These are phyloP conservation scores for Auricularia sp. DNA, from an alignment of 768 basidiomycete genomes.

Conservation along the genomic window DNA sequence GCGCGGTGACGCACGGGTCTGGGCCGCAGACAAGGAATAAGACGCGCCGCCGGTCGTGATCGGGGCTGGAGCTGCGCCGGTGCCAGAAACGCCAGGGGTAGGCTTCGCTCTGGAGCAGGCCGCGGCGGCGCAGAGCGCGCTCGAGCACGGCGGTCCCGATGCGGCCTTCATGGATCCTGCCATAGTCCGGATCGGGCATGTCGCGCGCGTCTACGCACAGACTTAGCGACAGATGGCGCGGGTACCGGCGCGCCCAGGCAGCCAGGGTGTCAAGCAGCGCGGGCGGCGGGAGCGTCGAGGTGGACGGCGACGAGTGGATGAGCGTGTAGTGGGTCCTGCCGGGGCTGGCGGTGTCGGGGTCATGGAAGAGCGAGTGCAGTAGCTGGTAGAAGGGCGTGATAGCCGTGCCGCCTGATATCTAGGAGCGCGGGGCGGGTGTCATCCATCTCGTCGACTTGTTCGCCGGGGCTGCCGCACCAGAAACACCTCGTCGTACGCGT, in stretches of 20 bases:
- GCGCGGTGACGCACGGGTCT: constrained; percentile 46
- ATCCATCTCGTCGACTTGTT: not conserved
- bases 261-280: constrained; percentile 44
- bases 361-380: constrained; percentile 41
- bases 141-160: constrained; percentile 44
- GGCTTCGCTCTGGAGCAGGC: not conserved
- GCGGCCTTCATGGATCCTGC: constrained; percentile 34
- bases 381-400: constrained; percentile 81
- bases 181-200: constrained; percentile 11
- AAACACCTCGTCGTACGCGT: constrained; percentile 65
- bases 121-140: constrained; percentile 20
- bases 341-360: constrained; percentile 6
- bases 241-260: constrained; percentile 36
- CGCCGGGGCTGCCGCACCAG: constrained; percentile 40
- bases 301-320: constrained; percentile 56
- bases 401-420: constrained; percentile 86
- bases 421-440: not conserved
- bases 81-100: not conserved
- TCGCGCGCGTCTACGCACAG: constrained; percentile 50
- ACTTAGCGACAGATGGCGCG: constrained; percentile 44
- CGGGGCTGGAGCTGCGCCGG: not conserved
- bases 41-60: constrained; percentile 21
- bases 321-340: constrained; percentile 53
- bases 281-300: constrained; percentile 60
- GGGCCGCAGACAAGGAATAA: constrained; percentile 78